Evolutionary conservation across 345 rosid genomes (phyloP).

Genomic region (Sisymbrium irio): DNA sequence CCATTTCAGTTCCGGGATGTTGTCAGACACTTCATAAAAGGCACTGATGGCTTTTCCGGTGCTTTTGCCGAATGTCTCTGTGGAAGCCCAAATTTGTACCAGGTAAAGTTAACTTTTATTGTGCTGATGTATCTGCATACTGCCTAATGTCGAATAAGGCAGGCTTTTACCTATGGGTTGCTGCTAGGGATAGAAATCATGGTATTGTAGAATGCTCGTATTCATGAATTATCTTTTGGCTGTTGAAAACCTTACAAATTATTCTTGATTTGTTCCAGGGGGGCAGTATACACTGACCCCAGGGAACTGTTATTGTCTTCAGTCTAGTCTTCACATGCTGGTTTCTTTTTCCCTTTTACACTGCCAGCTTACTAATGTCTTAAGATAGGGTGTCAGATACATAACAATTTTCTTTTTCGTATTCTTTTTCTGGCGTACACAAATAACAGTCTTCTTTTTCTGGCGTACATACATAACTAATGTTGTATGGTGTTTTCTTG

Average conservation of each 20-base stretch:
- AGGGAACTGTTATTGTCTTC: not conserved
- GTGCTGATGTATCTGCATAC: not conserved
- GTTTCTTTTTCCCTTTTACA: not conserved
- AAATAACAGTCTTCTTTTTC: not conserved
- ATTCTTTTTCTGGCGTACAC: not conserved
- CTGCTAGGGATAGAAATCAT: not conserved
- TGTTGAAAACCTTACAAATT: not conserved
- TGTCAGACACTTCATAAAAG: conserved; percentile 91
- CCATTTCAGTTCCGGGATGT: conserved; percentile 81
- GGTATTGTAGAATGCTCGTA: not conserved
- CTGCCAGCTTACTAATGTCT: not conserved
- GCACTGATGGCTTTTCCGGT: conserved; percentile 94
- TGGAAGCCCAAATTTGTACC: conserved; percentile 91
- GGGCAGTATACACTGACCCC: not conserved
- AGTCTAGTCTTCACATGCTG: not conserved
- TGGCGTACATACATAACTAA: not conserved
- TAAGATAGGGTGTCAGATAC: not conserved
- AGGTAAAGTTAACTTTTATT: conserved; percentile 43
- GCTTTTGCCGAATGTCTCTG: conserved; percentile 97
- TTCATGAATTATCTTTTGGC: not conserved
- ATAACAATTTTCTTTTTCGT: too few species aligned
- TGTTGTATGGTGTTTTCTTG: not conserved
- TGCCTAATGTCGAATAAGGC: not conserved
- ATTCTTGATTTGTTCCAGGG: not conserved
- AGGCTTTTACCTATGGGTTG: not conserved